Base-by-base conservation (phyloP, 495 filamentous ascomycete species). In the Rhypophila decipiens region DNA sequence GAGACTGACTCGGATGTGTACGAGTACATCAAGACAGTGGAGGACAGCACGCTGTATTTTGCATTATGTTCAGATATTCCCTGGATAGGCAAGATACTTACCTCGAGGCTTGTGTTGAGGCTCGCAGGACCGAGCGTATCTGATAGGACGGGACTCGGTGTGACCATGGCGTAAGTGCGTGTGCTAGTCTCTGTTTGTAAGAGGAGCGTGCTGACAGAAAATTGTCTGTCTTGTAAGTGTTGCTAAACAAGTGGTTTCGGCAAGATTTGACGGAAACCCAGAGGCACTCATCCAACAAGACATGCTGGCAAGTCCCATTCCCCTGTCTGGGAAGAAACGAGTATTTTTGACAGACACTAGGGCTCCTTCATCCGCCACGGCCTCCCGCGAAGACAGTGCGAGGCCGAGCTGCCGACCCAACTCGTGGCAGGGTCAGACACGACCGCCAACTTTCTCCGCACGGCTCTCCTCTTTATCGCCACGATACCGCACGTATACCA, bases 361-460 rank as follows among this genome's bases (percentile, higher is more conserved):
- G 61, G 58, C 29, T 44, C 57, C 13, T 70, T 65, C 47, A 50
- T 66, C 8, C 57, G 55, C 9, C 51, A 61, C 29, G 63, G 61
- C 4, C 34, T 68, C 23, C 55, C 53, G 4, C 53, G 44, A 13
- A 51, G 51, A 44, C 50, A 68, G 36, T 61, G 55, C 51, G 55
- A 64, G 37, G 19, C 56, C 70, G 43, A 75, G 50, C 63, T 61
- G 27, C 44, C 67, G 8, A 58, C 73, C 19, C 66, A 72, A 51
- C 68, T 69, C 22, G 60, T 83, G 4, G 83, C 83, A 1, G 82
- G 81, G 5, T 75, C 79, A 2, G 83, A 87, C 47, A 84, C 82
- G 15, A 82, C 79, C 0, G 75, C 78, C 0, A 80, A 77, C 1
- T 71, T 73, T 10, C 73, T 85, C 50, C 72, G 73, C 38, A 69